phyloP scores from a whole-genome alignment of 768 basidiomycete species.

The Hericium erinaceus region DNA sequence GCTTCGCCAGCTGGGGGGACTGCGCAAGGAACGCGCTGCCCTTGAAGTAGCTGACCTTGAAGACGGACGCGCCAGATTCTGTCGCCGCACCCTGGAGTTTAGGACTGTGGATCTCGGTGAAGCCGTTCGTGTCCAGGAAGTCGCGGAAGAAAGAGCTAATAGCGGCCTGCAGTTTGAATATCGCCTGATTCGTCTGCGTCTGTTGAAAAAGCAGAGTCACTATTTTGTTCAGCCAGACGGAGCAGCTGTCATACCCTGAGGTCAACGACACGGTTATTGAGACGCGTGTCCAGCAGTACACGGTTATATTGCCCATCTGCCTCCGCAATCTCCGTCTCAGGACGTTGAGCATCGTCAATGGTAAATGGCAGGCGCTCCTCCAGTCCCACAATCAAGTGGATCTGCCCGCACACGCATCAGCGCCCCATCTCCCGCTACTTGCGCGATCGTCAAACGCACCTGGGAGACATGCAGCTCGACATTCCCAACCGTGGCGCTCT shows the following conservation, averaged over 20 bases:
- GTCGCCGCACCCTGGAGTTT: conserved; percentile 97
- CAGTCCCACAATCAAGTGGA: conserved; percentile 74
- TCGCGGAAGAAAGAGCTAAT: conserved; percentile 84
- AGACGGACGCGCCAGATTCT: conserved; percentile 93
- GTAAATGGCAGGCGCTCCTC: conserved; percentile 82
- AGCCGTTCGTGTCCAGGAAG: conserved; percentile 62
- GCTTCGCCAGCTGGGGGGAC: conserved; percentile 94
- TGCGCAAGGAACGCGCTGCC: conserved; percentile 91
- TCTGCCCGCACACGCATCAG: conserved; percentile 30
- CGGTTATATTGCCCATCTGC: conserved; percentile 58
- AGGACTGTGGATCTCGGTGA: conserved; percentile 94
- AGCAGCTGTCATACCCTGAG: conserved; percentile 53
- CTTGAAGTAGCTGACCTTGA: conserved; percentile 98
- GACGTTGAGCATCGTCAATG: conserved; percentile 83
- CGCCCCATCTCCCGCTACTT: not conserved
- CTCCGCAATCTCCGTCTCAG: conserved; percentile 61
- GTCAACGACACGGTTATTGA: conserved; percentile 91
- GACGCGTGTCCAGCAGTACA: conserved; percentile 86
- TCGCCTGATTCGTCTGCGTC: conserved; percentile 93
- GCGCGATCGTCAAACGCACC: conserved; percentile 29
- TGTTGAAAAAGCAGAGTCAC: conserved; percentile 20
- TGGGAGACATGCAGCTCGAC: conserved; percentile 81
- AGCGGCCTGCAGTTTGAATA: conserved; percentile 87
- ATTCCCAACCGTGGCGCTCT: conserved; percentile 81
- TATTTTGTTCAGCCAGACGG: not conserved